Conservation (phyloP, 306 rosid genomes). For the Glycine latifolia region DNA sequence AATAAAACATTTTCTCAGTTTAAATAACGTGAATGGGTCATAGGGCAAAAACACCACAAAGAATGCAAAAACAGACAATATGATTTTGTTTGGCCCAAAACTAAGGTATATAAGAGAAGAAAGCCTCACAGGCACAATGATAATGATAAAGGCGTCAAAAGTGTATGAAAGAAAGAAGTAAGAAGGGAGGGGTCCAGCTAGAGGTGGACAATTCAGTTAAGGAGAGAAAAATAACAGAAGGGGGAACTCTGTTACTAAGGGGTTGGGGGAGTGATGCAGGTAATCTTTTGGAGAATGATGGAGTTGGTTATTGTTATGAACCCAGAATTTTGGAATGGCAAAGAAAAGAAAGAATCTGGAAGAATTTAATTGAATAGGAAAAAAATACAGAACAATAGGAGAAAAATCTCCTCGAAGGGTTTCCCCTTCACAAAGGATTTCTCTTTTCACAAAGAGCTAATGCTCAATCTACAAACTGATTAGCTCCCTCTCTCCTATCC, state of each 20-base stretch:
- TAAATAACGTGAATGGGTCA: constrained; percentile 3
- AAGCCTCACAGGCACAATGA: not conserved
- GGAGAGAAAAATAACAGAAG: not conserved
- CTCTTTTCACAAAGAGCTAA: too few relatives aligned
- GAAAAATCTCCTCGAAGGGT: too few relatives aligned
- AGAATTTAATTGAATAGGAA: too few relatives aligned
- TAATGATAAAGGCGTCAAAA: not conserved
- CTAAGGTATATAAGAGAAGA: not conserved
- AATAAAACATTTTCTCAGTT: not conserved
- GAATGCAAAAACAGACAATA: constrained; percentile 15
- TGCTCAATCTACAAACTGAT: too few relatives aligned
- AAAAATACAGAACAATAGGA: too few relatives aligned
- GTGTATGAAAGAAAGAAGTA: not conserved
- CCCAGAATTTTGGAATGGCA: too few relatives aligned
- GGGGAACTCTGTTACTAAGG: not conserved
- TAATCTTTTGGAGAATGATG: too few relatives aligned
- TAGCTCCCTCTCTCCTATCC: too few relatives aligned
- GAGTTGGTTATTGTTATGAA: too few relatives aligned
- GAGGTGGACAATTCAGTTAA: not conserved
- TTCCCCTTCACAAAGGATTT: too few relatives aligned
- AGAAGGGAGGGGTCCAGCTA: not conserved
- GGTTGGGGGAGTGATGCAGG: not conserved
- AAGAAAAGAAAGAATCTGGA: too few relatives aligned
- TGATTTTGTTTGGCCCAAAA: not conserved
- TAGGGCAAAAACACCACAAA: not conserved